Evolutionary conservation across 2,329 filamentous ascomycete species (phyloP).

Genomic region (Endoconidiophora polonica): DNA sequence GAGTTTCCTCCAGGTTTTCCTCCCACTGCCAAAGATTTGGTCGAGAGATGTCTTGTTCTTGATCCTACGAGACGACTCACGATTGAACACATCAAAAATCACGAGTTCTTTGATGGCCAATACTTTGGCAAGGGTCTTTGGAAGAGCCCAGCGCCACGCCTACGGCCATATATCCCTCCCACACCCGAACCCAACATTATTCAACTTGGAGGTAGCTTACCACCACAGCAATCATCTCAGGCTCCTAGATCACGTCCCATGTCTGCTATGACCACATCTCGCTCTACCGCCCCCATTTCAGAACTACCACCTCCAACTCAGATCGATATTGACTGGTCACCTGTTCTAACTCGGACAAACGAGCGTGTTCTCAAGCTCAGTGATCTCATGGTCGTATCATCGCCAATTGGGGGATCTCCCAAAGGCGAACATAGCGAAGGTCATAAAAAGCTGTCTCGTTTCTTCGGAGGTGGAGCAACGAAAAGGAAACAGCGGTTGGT

Average conservation of each 20-base stretch:
- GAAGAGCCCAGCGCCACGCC: conserved; percentile 73
- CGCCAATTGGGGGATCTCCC: conserved; percentile 56
- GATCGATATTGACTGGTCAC: conserved; percentile 96
- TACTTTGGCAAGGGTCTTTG: conserved; percentile 71
- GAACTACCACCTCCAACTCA: conserved; percentile 94
- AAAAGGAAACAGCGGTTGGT: conserved; percentile 90
- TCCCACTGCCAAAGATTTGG: conserved; percentile 65
- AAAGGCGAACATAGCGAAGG: conserved; percentile 44
- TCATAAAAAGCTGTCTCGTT: conserved; percentile 80
- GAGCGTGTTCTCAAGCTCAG: conserved; percentile 90
- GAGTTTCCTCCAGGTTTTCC: conserved; percentile 85
- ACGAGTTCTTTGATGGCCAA: conserved; percentile 84
- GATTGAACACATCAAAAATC: conserved; percentile 92
- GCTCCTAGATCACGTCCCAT: not conserved
- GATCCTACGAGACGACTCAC: conserved; percentile 73
- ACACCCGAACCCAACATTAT: conserved; percentile 57
- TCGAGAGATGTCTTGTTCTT: conserved; percentile 77
- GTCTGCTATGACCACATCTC: conserved; percentile 15
- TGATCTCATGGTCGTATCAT: conserved; percentile 70
- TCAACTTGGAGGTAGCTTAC: conserved; percentile 31
- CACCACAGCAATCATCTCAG: not conserved
- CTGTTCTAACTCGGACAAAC: conserved; percentile 76
- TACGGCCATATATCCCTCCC: conserved; percentile 70
- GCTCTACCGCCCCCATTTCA: conserved; percentile 73
- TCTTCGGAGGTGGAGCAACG: conserved; percentile 78